Percentiles rank a stretch among this genome's conserved stretches.
phyloP scores from a whole-genome alignment of 2,329 filamentous ascomycete genomes.

The Aureobasidium lini region DNA sequence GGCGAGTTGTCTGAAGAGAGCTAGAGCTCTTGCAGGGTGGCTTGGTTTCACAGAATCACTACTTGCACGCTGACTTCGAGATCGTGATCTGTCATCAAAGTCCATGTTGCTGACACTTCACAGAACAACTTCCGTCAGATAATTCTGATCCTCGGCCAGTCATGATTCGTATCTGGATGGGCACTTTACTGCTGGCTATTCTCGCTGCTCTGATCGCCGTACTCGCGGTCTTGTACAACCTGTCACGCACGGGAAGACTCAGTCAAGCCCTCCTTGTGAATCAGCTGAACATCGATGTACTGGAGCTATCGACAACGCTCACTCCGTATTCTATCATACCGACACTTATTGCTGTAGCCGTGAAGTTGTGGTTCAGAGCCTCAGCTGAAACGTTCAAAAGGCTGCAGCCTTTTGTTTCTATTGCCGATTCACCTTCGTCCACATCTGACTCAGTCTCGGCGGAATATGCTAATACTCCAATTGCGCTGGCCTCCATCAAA shows the following conservation, averaged over 20 bases:
- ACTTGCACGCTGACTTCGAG: too few relatives aligned
- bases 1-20: too few relatives aligned
- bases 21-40: too few relatives aligned
- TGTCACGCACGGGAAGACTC: neutral
- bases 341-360: neutral
- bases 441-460: neutral
- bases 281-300: neutral
- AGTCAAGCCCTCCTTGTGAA: neutral
- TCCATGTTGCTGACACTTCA: neutral
- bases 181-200: neutral
- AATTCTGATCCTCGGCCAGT: neutral
- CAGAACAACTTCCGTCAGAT: neutral
- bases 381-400: neutral
- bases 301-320: neutral
- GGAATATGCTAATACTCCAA: neutral
- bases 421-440: neutral
- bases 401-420: neutral
- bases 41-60: too few relatives aligned
- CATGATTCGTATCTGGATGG: neutral
- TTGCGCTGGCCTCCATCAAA: neutral
- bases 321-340: neutral
- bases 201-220: neutral
- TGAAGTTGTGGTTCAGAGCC: neutral
- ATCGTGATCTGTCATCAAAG: too few relatives aligned
- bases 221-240: neutral